Base-by-base conservation (phyloP, 495 filamentous ascomycete genomes). In the Hyphodiscus hymeniophilus region DNA sequence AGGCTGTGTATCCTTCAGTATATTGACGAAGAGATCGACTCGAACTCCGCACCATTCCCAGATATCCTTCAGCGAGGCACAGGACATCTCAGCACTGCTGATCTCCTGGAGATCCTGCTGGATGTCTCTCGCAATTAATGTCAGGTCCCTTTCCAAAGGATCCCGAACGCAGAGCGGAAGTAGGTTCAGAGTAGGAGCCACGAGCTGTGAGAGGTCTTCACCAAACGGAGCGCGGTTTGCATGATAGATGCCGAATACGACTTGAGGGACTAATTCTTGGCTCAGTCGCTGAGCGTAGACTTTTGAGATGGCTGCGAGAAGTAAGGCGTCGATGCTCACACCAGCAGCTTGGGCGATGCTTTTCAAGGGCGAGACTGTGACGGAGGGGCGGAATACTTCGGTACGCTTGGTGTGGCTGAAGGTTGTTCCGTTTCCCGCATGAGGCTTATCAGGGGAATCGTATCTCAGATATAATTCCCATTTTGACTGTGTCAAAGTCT, bases 181-280 rank as follows among this genome's bases (percentile, higher is more conserved):
- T 13, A 79, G 50, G 44, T 79, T 79, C 7, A 79, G 50, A 1
- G 74, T 79, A 23, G 75, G 75, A 13, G 65, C 61, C 8, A 65
- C 49, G 17, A 72, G 57, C 0, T 45, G 18, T 3, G 59, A 47
- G 11, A 74, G 51, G 35, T 60, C 50, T 28, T 61, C 50, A 10
- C 50, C 44, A 26, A 73, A 56, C 0, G 67, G 60, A 6, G 71
- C 63, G 32, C 75, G 70, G 54, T 77, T 77, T 12, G 76, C 68
- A 18, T 75, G 70, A 48, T 79, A 79, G 43, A 79, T 61, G 26
- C 75, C 75, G 41, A 79, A 66, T 0, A 74, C 60, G 13, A 77
- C 59, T 35, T 75, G 62, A 13, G 60, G 30, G 7, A 36, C 36
- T 3, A 3, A 7, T 13, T 43, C 23, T 12, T 21, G 8, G 12